Conservation (phyloP, 2,329 filamentous ascomycete species). For the Monosporascus sp. region DNA sequence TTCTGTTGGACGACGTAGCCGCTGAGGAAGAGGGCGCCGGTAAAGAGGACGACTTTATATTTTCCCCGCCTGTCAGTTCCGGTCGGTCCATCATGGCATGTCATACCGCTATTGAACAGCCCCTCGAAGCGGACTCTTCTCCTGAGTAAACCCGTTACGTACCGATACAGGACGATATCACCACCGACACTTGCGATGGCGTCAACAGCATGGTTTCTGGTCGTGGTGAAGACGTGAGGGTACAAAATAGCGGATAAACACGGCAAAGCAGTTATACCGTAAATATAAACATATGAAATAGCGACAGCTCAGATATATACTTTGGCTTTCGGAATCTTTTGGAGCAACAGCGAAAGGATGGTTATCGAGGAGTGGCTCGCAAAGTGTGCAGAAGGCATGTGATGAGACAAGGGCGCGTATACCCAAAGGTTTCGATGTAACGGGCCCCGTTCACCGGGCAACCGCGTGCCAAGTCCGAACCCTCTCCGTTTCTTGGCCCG, state of each 20-base stretch:
- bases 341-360: no score
- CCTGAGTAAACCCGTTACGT: slow-evolving; percentile 13
- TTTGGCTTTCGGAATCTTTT: no score
- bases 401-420: no score
- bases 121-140: slow-evolving; percentile 11
- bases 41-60: slow-evolving; percentile 65
- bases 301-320: no score
- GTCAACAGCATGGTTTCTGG: slow-evolving; percentile 52
- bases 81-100: not conserved
- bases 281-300: no score
- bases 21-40: slow-evolving; percentile 75
- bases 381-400: no score
- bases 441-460: not conserved
- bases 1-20: slow-evolving; percentile 86
- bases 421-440: slow-evolving; percentile 9
- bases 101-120: not conserved
- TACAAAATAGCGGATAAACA: no score
- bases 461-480: not conserved
- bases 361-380: no score
- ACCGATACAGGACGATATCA: slow-evolving; percentile 61
- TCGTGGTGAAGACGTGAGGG: not conserved
- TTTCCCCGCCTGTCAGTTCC: not conserved
- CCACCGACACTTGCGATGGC: slow-evolving; percentile 64
- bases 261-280: no score
- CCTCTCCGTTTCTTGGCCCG: not conserved